Base-by-base conservation (phyloP, 1,139 yeast species). In the Blastobotrys malaysiensis region DNA sequence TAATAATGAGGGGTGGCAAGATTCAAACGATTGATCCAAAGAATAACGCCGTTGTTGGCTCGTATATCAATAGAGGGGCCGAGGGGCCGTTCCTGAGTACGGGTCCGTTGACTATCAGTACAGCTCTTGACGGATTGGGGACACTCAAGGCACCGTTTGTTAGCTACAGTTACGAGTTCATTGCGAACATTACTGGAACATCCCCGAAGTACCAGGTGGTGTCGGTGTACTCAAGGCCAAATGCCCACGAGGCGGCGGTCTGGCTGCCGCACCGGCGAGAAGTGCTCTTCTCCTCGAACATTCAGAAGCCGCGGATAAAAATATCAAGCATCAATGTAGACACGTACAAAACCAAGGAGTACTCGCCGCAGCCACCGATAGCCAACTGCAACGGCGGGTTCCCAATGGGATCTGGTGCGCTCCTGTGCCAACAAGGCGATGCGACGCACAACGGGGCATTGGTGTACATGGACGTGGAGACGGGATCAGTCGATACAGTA, bases 161-260 rank as follows among this genome's bases (percentile, higher is more conserved):
- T 4, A 54, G 49, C 4, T 58, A 50, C 20, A 44, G 49, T 5
- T 22, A 22, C 1, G 61, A 58, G 20, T 47, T 47, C n/a, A 2
- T 20, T 9, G 22, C 18, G 14, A 16, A 5, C 22, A 21, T 48
- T n/a, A 14, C 43, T 4, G 50, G 50, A 14, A 9, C 14, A 5
- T 5, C 9, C 5, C 50, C 50, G 5, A 14, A 24, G 3, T 24
- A 24, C 21, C 4, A n/a, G 5, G 16, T 22, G 5, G 31, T 59
- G 52, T 39, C 48, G 49, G 19, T 18, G 46, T 19, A 54, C 57
- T 4, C 27, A 54, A 14, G 58, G 59, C 14, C 55, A 18, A 63
- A 61, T 53, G 66, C 66, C 1, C 66, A 62, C 50, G 65, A 62
- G 46, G 66, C 65, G 9, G 65, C 65, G 2, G 59, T 61, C 9